Base-by-base conservation (phyloP, 176 grass and related monocot species). In the Aegilops tauschii region DNA sequence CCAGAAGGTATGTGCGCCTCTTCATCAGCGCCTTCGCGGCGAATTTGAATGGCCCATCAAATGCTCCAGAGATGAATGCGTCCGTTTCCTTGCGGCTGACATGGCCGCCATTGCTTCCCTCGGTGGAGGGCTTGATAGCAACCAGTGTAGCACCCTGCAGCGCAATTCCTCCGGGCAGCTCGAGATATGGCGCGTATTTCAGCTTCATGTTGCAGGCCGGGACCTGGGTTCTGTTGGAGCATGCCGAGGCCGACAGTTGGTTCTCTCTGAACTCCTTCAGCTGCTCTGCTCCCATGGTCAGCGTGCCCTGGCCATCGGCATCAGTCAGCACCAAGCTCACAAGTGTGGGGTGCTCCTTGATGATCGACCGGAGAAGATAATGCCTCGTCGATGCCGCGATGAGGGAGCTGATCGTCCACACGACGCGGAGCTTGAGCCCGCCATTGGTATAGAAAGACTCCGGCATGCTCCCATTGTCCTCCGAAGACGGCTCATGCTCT, bases 391-490 rank as follows among this genome's bases (percentile, higher is more conserved):
- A 98, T 14, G 96, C 96, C 0, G 96, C 96, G 61, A 98, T 98
- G 35, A 98, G 62, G 54, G 96, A 98, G 67, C 91, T 95, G 69
- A 98, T 98, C n/a, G 96, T 98, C 96, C 96, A 98, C 70, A 95
- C 93, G 1, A 98, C 96, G 12, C 96, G 91, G 71, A 96, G 92
- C 42, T 98, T 98, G 61, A 98, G 80, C 23, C 92, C 96, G 8
- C 96, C 96, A 1, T 98, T 95, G 78, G 91, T 95, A 69, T 94
- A 94, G 92, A 98, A 96, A 28, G 96, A 98, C 80, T 98, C 96
- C 3, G 93, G 93, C 83, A 98, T 98, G 90, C 90, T 96, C 36
- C 93, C 93, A 73, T 93, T 94, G 77, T 98, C 92, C 58, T 98
- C 96, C 0, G 65, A 74, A 39, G 85, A 52, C 2, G 40, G 65